Evolutionary conservation across 805 yeast species (phyloP).

Genomic region (Saturnispora besseyi): DNA sequence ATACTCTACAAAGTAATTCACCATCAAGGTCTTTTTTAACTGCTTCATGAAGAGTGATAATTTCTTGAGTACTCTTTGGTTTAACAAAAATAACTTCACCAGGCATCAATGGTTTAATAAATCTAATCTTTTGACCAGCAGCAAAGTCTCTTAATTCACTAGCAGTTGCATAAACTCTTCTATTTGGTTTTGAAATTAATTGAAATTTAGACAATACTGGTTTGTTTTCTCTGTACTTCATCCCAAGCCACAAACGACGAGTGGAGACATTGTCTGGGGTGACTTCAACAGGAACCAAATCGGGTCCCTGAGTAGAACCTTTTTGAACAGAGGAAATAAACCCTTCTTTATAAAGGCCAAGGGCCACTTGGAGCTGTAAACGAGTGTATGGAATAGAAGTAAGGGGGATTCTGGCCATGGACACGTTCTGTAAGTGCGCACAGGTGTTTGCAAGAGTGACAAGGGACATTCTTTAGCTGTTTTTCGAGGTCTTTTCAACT

Average conservation of each 20-base stretch:
- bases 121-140: slow-evolving; percentile 65
- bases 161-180: slow-evolving; percentile 54
- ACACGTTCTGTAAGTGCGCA: slow-evolving; percentile 83
- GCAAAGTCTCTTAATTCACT: slow-evolving; percentile 66
- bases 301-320: slow-evolving; percentile 84
- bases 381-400: slow-evolving; percentile 80
- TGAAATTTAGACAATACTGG: slow-evolving; percentile 68
- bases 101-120: slow-evolving; percentile 73
- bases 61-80: slow-evolving; percentile 37
- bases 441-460: slow-evolving; percentile 78
- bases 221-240: slow-evolving; percentile 74
- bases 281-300: slow-evolving; percentile 57
- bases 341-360: slow-evolving; percentile 85
- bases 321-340: slow-evolving; percentile 75
- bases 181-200: slow-evolving; percentile 77
- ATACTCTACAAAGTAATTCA: slow-evolving; percentile 70
- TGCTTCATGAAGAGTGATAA: slow-evolving; percentile 76
- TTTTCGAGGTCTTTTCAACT: background rate
- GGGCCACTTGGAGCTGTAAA: slow-evolving; percentile 72
- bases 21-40: slow-evolving; percentile 64
- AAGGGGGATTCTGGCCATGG: slow-evolving; percentile 60
- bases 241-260: slow-evolving; percentile 83
- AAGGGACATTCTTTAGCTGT: slow-evolving; percentile 54
- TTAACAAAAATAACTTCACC: slow-evolving; percentile 78
- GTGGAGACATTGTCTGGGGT: slow-evolving; percentile 83